phyloP scores from a whole-genome alignment of 345 rosid genomes.

The Linum lewisii region DNA sequence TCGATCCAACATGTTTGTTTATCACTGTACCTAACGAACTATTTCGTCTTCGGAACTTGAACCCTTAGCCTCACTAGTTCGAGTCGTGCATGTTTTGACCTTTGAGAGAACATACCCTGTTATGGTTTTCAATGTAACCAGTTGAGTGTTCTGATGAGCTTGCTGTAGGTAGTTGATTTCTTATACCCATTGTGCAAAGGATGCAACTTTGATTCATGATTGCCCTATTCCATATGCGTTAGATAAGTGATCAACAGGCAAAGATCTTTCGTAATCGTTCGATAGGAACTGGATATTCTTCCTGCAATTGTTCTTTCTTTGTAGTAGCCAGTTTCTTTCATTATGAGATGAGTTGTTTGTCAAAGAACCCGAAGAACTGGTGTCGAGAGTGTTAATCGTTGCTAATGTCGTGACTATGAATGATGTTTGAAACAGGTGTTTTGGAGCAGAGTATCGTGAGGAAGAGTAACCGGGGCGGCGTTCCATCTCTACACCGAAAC shows the following conservation, averaged over 20 bases:
- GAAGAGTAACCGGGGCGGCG: constrained; percentile 94
- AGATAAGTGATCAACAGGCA: no score
- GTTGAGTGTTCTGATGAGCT: neutral
- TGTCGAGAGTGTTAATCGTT: neutral
- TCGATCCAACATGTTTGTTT: no score
- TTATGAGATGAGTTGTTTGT: no score
- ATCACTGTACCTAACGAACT: no score
- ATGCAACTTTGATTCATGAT: neutral
- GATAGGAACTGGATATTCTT: no score
- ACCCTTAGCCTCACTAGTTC: no score
- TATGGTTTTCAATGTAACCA: neutral
- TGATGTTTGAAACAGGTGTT: constrained; percentile 49
- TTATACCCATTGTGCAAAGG: neutral
- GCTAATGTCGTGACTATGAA: constrained; percentile 1
- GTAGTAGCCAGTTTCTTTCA: no score
- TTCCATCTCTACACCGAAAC: constrained; percentile 86
- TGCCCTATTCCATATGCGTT: neutral
- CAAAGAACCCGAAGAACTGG: neutral
- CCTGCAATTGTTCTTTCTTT: no score
- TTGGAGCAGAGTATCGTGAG: constrained; percentile 90
- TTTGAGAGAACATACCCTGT: neutral
- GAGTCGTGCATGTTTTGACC: no score
- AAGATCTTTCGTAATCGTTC: no score
- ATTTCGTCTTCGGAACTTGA: no score
- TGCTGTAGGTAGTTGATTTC: neutral